Base-by-base conservation (phyloP, 257 asterid species). In the Gentiana dahurica region DNA sequence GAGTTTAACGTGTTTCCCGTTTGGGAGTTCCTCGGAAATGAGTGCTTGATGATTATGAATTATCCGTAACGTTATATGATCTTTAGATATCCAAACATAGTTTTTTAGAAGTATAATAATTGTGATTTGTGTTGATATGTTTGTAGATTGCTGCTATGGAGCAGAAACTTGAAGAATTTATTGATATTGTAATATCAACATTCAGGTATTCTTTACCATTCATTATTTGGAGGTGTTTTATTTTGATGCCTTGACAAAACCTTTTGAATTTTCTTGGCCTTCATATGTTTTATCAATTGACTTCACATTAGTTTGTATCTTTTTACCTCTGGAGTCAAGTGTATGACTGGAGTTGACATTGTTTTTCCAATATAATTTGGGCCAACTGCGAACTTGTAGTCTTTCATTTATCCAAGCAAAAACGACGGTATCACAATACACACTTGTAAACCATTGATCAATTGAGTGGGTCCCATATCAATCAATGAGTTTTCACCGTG, bases 131-230 rank as follows among this genome's bases (percentile, higher is more conserved):
- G 5, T 51, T 65, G 32, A 24, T 57, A 6, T 7, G 57, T 71
- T 57, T 56, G 55, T 80, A 89, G 97, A 73, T 89, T 59, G 50
- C 57, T 49, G 71, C 76, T 81, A 89, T 86, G 95, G 94, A 86
- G 77, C 73, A 64, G 78, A 81, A 75, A 58, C 81, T 89, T 49
- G 92, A 89, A 63, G 89, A 75, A 62, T 71, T 83, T 64, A 77
- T 89, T 50, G 68, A 81, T 67, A 53, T 34, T 46, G 64, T 73
- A 50, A 77, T 76, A 81, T 65, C 84, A 15, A 81, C 69, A 51
- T 83, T 85, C 89, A 86, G 97, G 97, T 89, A 76, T 54, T 39
- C 33, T 37, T 54, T 49, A 32, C 57, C 9, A 4, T 5, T 41
- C 9, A 5, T 5, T 41, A 5, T 41, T 41, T 41, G 46, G 9